Conservation (phyloP, 495 filamentous ascomycete species). For the Lichina pygmaea region DNA sequence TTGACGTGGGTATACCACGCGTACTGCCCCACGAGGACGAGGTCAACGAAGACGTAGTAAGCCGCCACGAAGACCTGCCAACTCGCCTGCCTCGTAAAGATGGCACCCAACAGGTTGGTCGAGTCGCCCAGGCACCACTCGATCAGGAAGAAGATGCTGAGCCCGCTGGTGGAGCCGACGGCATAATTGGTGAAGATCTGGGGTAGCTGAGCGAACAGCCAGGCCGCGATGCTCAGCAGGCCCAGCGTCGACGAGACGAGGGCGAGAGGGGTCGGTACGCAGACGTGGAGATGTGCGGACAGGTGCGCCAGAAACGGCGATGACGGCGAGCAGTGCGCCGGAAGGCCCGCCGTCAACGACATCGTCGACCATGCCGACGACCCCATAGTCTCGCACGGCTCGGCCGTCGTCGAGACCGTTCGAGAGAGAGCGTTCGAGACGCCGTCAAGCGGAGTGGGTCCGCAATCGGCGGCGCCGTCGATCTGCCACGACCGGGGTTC, state of each 20-base stretch:
- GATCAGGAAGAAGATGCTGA: slow-evolving; percentile 39
- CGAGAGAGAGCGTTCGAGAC: too few relatives aligned
- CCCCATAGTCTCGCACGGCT: too few relatives aligned
- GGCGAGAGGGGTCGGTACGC: slow-evolving; percentile 37
- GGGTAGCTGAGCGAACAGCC: slow-evolving; percentile 54
- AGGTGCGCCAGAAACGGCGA: slow-evolving; percentile 27
- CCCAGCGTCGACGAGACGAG: slow-evolving; percentile 39
- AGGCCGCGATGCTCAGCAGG: slow-evolving; percentile 35
- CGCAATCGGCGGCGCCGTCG: too few relatives aligned
- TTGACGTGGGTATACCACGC: slow-evolving; percentile 37
- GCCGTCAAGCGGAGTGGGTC: too few relatives aligned
- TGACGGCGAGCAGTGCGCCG: slow-evolving; percentile 34
- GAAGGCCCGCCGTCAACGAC: slow-evolving; percentile 10
- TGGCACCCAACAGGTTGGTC: slow-evolving; percentile 37
- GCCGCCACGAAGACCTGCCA: slow-evolving; percentile 43
- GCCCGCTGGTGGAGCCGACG: slow-evolving; percentile 34
- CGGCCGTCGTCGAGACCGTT: too few relatives aligned
- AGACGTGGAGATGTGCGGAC: slow-evolving; percentile 34
- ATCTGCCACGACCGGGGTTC: too few relatives aligned
- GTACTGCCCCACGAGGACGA: slow-evolving; percentile 34
- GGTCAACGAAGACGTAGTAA: slow-evolving; percentile 45
- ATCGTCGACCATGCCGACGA: too few relatives aligned
- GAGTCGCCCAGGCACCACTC: slow-evolving; percentile 46
- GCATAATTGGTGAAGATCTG: slow-evolving; percentile 49
- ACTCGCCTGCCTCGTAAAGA: slow-evolving; percentile 36